Conservation (phyloP, 192 early-diverging fungal genomes). For the Lunasporangiospora selenospora region DNA sequence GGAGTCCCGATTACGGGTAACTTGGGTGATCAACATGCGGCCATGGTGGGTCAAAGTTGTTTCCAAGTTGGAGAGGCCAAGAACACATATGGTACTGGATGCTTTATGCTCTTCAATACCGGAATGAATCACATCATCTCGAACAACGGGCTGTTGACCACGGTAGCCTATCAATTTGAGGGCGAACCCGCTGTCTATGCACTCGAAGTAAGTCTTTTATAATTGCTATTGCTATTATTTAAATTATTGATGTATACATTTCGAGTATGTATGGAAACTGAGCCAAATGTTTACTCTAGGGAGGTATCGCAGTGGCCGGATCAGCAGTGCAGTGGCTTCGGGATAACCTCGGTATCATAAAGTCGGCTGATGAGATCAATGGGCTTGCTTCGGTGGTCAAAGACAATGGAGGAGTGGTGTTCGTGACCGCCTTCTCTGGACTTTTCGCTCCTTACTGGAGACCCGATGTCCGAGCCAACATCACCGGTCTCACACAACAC, state of each 20-base stretch:
- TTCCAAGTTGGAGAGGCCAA: constrained; percentile 87
- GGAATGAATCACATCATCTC: constrained; percentile 77
- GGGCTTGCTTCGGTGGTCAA: constrained; percentile 68
- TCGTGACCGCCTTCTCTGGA: constrained; percentile 94
- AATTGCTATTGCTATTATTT: neutral
- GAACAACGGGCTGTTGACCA: constrained; percentile 86
- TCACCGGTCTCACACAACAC: constrained; percentile 89
- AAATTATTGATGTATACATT: too few relatives aligned
- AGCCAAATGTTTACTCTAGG: too few relatives aligned
- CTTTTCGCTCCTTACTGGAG: constrained; percentile 97
- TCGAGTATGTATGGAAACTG: too few relatives aligned
- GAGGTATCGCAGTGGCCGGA: constrained; percentile 90
- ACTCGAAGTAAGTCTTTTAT: constrained; percentile 62
- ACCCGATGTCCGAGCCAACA: constrained; percentile 85
- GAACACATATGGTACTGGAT: constrained; percentile 97
- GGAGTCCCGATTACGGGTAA: constrained; percentile 87
- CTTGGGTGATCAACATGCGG: constrained; percentile 95
- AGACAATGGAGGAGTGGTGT: constrained; percentile 90
- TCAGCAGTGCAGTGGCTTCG: constrained; percentile 92
- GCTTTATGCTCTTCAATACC: constrained; percentile 97
- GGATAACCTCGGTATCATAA: constrained; percentile 85
- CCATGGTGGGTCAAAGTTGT: constrained; percentile 94
- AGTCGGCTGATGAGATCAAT: constrained; percentile 75
- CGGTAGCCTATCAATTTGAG: constrained; percentile 89
- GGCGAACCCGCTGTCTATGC: constrained; percentile 78